Base-by-base conservation (phyloP, 2,329 filamentous ascomycete genomes). In the Sporothrix variecibatus region DNA sequence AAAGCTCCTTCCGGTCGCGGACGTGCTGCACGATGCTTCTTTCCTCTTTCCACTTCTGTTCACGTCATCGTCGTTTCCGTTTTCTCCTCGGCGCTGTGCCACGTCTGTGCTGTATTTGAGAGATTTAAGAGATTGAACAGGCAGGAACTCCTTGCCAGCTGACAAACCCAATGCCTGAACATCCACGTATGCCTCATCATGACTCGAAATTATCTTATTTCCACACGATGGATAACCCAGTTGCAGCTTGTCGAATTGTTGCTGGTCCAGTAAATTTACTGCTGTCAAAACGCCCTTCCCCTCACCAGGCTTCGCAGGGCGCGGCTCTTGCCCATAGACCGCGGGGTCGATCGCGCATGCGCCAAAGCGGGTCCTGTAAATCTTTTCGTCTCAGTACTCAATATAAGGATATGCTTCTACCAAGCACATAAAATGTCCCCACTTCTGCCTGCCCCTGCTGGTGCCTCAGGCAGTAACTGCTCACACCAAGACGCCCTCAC, bases 381-480 rank as follows among this genome's bases (percentile, higher is more conserved):
- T 26, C 38, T 20, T 46, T 20, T 56, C 8, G 3, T 2, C 11
- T 23, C 28, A 3, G 2, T 23, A 40, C 11, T 23, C 28, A 3
- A 4, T 23, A 40, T 38, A 17, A 15, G 62, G 4, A 26, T 65
- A 65, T 65, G 11, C 46, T 28, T 15, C 23, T 46, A 65, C 1
- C n/a, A 34, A 8, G 51, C 3, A 56, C n/a, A 56, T 8, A 40
- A 4, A n/a, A 34, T 43, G 26, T 51, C 5, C 26, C 49, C 26
- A 34, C 28, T 34, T 49, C 51, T 53, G 71, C 28, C 28, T 53
- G 46, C n/a, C 26, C 17, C 34, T 65, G 17, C 56, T 68, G 2
- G 1, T 68, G 72, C 74, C 75, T 75, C 58, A 75, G 75, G 75
- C 75, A 74, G 3, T 0, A 72, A 71, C 11, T n/a, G 2, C 12